Base-by-base conservation (phyloP, 1,284 basidiomycete species). In the Sporisorium graminicola region DNA sequence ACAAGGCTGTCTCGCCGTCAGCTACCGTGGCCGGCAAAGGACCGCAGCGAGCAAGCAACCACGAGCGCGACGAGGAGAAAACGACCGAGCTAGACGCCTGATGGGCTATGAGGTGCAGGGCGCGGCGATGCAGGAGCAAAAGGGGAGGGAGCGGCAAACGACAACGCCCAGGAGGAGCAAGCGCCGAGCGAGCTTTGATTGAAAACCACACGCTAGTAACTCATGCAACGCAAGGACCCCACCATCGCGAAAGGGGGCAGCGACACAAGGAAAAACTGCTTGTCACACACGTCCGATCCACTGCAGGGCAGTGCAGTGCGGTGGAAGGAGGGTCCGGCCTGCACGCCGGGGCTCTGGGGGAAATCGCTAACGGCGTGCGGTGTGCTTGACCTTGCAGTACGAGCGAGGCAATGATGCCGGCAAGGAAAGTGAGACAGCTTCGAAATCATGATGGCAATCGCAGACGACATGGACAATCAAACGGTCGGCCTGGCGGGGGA, bases 371-470 rank as follows among this genome's bases (percentile, higher is more conserved):
- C 37, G 12, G 52, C n/a, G 37, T 42, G 37, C 35, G 35, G 24
- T 24, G 16, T 22, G 22, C 27, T 57, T 37, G 24, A 37, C 24
- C n/a, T 55, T 18, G 49, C 42, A 20, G 55, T 44, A 26, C 6
- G n/a, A 49, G 26, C 33, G 33, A 50, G 43, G 53, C 51, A 56
- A n/a, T 26, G 37, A 37, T 49, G 51, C 69, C 69, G 64, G 27
- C 49, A 3, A 31, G 56, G 51, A 52, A 40, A 58, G 69, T 66
- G 69, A 72, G 60, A 72, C 69, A 63, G 55, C 59, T 58, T 65
- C 58, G 31, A 65, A 58, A 49, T 47, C 22, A 55, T 24, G 64
- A 53, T 63, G 59, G 62, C 58, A 56, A 33, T 37, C 40, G 26
- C 40, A 57, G 37, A 40, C 53, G 60, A 71, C 63, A 50, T 52